Base-by-base conservation (phyloP, 2,329 filamentous ascomycete genomes). In the Chaetoscypha palmicola region DNA sequence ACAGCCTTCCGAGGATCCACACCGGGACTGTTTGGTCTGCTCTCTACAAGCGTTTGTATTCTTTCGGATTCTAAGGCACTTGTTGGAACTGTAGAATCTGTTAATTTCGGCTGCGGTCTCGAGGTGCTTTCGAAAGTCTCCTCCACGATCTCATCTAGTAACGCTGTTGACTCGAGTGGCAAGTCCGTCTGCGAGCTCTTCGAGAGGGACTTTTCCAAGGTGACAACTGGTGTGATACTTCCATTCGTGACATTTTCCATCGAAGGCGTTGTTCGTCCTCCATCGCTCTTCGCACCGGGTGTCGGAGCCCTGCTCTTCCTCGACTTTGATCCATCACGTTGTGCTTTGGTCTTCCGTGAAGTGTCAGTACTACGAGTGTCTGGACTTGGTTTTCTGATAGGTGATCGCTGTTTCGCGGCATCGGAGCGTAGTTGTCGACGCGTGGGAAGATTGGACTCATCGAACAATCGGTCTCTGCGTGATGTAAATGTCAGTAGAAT, bases 361-460 rank as follows among this genome's bases (percentile, higher is more conserved):
- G 51, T 39, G 38, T 52, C 52, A 23, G 38, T 32, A 31, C 19
- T 33, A 35, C 38, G 45, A 33, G 26, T 26, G 43, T 62, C 52
- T 37, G 54, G 48, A 36, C 51, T 50, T 33, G 38, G 46, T 45
- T 54, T 50, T 11, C 47, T 54, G 24, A 37, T 55, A 21, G 47
- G 61, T 54, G 53, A 59, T 59, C 64, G 63, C 43, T 64, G 64
- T 50, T 66, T 68, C 23, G 70, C 53, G 12, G 59, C 60, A 47
- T 73, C 68, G 26, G 72, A 66, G 45, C 68, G 65, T 38, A 68
- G 61, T 50, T 64, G 63, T 45, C 68, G 69, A 49, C 71, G 69
- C 43, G 66, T 50, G 38, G 77, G 76, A 46, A 79, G 71, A 55
- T 66, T 72, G 38, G 65, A 63, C 58, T 77, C 74, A 55, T 73